Percentiles rank a stretch among this genome's conserved stretches.
phyloP scores from a whole-genome alignment of 2,329 filamentous ascomycete species.

The Cercospora sojina region DNA sequence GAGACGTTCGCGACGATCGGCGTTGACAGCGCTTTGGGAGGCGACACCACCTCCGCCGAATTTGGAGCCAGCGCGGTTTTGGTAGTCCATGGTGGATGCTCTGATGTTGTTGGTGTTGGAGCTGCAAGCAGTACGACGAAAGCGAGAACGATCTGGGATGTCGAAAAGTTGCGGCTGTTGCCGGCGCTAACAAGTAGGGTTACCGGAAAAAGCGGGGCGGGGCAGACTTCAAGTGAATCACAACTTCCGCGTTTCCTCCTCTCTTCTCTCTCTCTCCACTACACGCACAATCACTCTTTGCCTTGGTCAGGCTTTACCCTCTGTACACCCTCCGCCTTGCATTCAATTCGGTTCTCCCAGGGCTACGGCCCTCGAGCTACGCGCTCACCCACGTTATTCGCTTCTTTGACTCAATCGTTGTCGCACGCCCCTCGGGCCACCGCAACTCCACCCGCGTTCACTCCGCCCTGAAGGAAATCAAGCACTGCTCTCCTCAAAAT shows the following conservation, averaged over 20 bases:
- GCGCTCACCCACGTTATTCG: constrained; percentile 1
- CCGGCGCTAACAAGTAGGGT: background rate
- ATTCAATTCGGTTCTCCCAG: constrained; percentile 1
- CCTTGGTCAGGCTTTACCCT: constrained; percentile 15
- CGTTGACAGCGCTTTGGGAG: constrained; percentile 88
- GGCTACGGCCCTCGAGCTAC: constrained; percentile 13
- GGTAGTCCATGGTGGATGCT: constrained; percentile 38
- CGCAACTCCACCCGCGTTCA: background rate
- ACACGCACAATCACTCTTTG: constrained; percentile 7
- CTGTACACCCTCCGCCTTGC: background rate
- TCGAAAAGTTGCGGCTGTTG: background rate
- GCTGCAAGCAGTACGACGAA: background rate
- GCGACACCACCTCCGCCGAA: constrained; percentile 97
- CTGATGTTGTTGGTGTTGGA: constrained; percentile 2
- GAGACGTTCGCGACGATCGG: constrained; percentile 93
- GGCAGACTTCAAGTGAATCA: constrained; percentile 3
- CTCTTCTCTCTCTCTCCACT: background rate
- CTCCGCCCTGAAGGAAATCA: background rate
- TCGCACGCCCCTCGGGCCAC: background rate
- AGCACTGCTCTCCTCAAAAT: background rate
- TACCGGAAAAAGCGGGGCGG: constrained; percentile 3
- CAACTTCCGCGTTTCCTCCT: background rate
- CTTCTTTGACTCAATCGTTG: background rate
- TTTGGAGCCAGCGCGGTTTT: constrained; percentile 95
- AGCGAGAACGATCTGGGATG: background rate